phyloP scores from a whole-genome alignment of 805 yeast species.

The Zygosaccharomyces lentus region DNA sequence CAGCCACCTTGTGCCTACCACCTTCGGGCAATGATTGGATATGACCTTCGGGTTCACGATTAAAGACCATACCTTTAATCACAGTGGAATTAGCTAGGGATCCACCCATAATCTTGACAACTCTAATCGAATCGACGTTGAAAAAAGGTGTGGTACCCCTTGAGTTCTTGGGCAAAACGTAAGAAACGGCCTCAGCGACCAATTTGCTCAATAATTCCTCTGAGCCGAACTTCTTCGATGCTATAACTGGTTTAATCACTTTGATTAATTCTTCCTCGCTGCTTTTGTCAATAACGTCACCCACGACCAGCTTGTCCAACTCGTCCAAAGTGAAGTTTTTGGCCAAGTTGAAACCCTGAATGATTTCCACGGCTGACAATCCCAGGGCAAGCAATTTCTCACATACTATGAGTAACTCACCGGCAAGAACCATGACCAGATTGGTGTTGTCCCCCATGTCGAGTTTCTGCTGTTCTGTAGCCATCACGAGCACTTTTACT shows the following conservation, averaged over 20 bases:
- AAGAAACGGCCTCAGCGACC: slow-evolving; percentile 79
- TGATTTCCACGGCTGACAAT: slow-evolving; percentile 84
- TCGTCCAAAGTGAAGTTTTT: slow-evolving; percentile 64
- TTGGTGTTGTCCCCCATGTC: slow-evolving; percentile 98
- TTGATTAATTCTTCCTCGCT: slow-evolving; percentile 57
- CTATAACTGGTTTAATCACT: slow-evolving; percentile 79
- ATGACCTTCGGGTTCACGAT: slow-evolving; percentile 93
- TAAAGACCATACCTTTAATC: slow-evolving; percentile 96
- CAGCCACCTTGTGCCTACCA: slow-evolving; percentile 76
- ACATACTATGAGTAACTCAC: slow-evolving; percentile 81
- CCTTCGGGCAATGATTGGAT: slow-evolving; percentile 53
- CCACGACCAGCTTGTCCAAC: slow-evolving; percentile 61
- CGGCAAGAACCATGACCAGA: slow-evolving; percentile 86
- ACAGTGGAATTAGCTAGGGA: slow-evolving; percentile 70
- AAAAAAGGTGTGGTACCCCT: slow-evolving; percentile 41
- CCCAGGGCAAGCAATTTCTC: slow-evolving; percentile 84
- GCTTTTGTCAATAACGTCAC: slow-evolving; percentile 45
- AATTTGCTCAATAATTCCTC: slow-evolving; percentile 74
- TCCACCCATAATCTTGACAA: slow-evolving; percentile 95
- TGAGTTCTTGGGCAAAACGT: slow-evolving; percentile 53
- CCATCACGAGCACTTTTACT: slow-evolving; percentile 92
- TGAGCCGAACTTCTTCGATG: slow-evolving; percentile 89
- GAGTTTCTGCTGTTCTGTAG: slow-evolving; percentile 91
- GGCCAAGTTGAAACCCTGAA: slow-evolving; percentile 91
- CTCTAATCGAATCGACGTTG: slow-evolving; percentile 91